Evolutionary conservation across 2,329 filamentous ascomycete genomes (phyloP), one percentile per base, ranked within the genome.

Genomic region (Hyphodiscus sp.): DNA sequence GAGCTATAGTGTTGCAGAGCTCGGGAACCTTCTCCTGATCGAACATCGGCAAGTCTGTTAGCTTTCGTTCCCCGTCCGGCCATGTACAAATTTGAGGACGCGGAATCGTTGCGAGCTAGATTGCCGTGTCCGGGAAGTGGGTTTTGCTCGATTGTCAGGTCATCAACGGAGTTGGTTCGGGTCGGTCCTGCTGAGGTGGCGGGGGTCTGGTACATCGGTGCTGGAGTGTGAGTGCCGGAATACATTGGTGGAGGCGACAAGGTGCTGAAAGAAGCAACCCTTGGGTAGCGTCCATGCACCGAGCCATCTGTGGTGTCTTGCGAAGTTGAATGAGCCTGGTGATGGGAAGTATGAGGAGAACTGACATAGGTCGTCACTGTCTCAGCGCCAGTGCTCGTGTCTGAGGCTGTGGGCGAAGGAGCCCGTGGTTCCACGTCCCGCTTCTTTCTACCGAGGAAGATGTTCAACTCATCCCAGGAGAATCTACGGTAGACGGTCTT

Each of bases 21-120:
- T 2, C 33, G 11, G 11, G 65, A 10, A 64, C 58, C 16, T 60
- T 58, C 16, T 60, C 51, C 4, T 15, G 49, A 46, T 16, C 33
- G n/a, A n/a, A 13, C 26, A 16, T 26, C 42, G 16, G 41, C 41
- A 20, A 23, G 19, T 38, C 33, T 19, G n/a, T 29, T 15, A 15
- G 33, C 33, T 41, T 41, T 51, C 30, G 20, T n/a, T 20, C 18
- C 23, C 16, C 26, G 38, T 18, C 43, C 26, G 38, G 38, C 46
- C 44, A 47, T 46, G 29, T 20, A 41, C 19, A 46, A 18, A 20
- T 47, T 51, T 45, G 20, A 38, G 23, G 23, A 38, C 7, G n/a
- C 19, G 33, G 18, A 46, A 11, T 50, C 47, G 42, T 15, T 23
- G 19, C 26, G 47, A 19, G 52, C 23, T 4, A 26, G 23, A 26